phyloP scores from a whole-genome alignment of 2,329 filamentous ascomycete genomes.

The Epichloe hybrida region DNA sequence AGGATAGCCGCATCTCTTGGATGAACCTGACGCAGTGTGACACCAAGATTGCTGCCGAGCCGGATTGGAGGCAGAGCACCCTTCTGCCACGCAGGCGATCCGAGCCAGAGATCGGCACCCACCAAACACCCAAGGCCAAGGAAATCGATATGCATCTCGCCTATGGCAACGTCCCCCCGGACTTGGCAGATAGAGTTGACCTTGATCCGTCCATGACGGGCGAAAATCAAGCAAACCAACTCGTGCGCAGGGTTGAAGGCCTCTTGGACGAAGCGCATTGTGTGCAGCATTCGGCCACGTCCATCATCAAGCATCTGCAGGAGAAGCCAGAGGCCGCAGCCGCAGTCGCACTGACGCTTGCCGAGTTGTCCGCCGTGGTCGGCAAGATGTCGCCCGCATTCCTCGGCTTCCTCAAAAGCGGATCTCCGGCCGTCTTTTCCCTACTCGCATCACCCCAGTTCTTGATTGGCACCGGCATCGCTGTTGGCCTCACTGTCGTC shows the following conservation, averaged over 20 bases:
- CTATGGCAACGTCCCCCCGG: constrained; percentile 70
- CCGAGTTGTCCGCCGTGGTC: constrained; percentile 73
- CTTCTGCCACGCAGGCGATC: constrained; percentile 25
- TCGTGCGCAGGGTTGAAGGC: constrained; percentile 62
- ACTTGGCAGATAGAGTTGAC: constrained; percentile 40
- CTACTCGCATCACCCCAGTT: constrained; percentile 86
- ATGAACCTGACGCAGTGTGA: constrained; percentile 14
- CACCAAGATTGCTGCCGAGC: constrained; percentile 13
- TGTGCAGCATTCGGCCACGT: constrained; percentile 67
- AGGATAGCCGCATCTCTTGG: constrained; percentile 28
- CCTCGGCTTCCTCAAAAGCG: constrained; percentile 59
- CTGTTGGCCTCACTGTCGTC: constrained; percentile 85
- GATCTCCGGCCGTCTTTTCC: constrained; percentile 74
- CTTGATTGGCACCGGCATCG: constrained; percentile 78
- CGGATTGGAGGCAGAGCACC: constrained; percentile 6
- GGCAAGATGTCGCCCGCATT: constrained; percentile 76
- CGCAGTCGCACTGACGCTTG: constrained; percentile 81
- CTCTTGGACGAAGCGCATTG: constrained; percentile 82
- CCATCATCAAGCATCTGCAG: constrained; percentile 67
- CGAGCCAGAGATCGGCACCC: constrained; percentile 22
- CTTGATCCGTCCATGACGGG: constrained; percentile 36
- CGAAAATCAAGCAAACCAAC: constrained; percentile 32
- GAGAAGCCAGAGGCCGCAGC: constrained; percentile 72
- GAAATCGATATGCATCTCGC: constrained; percentile 83
- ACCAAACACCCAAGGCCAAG: constrained; percentile 18